Conservation (phyloP, 2,329 filamentous ascomycete genomes). For the Aspergillus eucalypticola region DNA sequence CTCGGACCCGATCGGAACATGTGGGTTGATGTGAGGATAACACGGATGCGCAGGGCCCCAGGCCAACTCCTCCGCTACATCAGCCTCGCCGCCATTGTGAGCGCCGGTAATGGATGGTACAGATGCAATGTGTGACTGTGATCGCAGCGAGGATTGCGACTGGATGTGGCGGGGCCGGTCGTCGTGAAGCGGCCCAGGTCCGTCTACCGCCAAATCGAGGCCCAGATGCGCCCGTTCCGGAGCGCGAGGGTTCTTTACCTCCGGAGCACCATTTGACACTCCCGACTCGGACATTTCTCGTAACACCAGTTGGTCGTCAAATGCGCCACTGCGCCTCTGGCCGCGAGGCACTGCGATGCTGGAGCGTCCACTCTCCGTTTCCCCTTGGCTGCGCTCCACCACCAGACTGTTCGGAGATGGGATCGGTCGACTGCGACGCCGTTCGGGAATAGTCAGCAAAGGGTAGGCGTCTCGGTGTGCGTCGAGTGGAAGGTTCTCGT, state of each 20-base stretch:
- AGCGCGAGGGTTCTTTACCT: conserved; percentile 30
- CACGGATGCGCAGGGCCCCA: conserved; percentile 96
- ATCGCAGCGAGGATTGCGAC: conserved; percentile 44
- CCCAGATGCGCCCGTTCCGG: conserved; percentile 34
- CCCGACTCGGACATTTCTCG: conserved; percentile 30
- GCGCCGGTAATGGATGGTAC: conserved; percentile 40
- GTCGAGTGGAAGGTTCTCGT: conserved; percentile 37
- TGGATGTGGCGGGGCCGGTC: conserved; percentile 40
- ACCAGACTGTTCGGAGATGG: conserved; percentile 48
- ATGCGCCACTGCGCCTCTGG: conserved; percentile 39
- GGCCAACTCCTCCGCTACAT: conserved; percentile 69
- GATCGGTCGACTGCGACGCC: conserved; percentile 55
- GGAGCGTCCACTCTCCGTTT: conserved; percentile 51
- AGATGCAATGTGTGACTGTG: conserved; percentile 42
- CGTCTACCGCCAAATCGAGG: conserved; percentile 22
- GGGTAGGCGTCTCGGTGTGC: conserved; percentile 54
- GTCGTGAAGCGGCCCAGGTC: conserved; percentile 17
- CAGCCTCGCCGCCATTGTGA: conserved; percentile 47
- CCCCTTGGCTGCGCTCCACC: conserved; percentile 50
- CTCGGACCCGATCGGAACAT: conserved; percentile 75
- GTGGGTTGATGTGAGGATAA: conserved; percentile 88
- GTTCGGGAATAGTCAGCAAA: conserved; percentile 59
- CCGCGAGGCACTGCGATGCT: conserved; percentile 54
- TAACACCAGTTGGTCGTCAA: conserved; percentile 23
- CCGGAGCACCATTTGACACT: conserved; percentile 27